Percentiles rank a stretch among this genome's conserved stretches.
These are phyloP conservation scores for Aspergillus proliferans DNA, from an alignment of 2,329 filamentous ascomycete species.

Conservation along the genomic window DNA sequence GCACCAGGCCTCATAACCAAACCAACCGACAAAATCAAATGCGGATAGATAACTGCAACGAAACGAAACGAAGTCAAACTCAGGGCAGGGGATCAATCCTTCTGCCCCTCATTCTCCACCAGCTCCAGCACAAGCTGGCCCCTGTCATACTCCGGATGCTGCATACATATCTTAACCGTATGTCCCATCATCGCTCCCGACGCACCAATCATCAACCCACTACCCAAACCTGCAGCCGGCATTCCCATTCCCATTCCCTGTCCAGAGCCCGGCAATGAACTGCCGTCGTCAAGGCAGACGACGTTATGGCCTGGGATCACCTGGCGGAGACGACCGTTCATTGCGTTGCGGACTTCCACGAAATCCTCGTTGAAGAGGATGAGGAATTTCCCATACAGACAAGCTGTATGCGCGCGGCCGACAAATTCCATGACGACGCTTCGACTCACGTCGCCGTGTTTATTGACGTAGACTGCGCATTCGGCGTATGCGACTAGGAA, in stretches of 20 bases:
- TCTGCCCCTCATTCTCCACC: slow-evolving; percentile 81
- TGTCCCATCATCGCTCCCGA: slow-evolving; percentile 43
- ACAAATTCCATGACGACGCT: slow-evolving; percentile 98
- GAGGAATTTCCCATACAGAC: slow-evolving; percentile 85
- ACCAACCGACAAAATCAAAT: no score
- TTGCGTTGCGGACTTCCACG: slow-evolving; percentile 91
- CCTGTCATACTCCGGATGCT: slow-evolving; percentile 78
- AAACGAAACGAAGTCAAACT: background rate
- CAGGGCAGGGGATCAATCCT: slow-evolving; percentile 34
- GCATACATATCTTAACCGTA: slow-evolving; percentile 91
- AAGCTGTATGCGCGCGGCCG: slow-evolving; percentile 80
- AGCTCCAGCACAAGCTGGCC: slow-evolving; percentile 88
- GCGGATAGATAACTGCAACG: background rate
- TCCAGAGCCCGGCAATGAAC: slow-evolving; percentile 27
- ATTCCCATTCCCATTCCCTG: slow-evolving; percentile 22
- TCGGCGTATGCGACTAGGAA: slow-evolving; percentile 93
- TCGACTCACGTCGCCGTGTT: slow-evolving; percentile 90
- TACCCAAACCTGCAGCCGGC: slow-evolving; percentile 28
- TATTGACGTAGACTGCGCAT: slow-evolving; percentile 96
- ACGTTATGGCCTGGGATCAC: slow-evolving; percentile 91
- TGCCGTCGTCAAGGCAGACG: slow-evolving; percentile 78
- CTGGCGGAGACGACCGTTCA: slow-evolving; percentile 87
- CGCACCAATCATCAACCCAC: slow-evolving; percentile 17
- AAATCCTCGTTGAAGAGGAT: slow-evolving; percentile 94
- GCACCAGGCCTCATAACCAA: no score